A percentile compares a stretch with the other conserved stretches of the same genome.
These are phyloP conservation scores for Aspergillus flavus DNA, from an alignment of 2,329 filamentous ascomycete genomes.

Conservation along the genomic window DNA sequence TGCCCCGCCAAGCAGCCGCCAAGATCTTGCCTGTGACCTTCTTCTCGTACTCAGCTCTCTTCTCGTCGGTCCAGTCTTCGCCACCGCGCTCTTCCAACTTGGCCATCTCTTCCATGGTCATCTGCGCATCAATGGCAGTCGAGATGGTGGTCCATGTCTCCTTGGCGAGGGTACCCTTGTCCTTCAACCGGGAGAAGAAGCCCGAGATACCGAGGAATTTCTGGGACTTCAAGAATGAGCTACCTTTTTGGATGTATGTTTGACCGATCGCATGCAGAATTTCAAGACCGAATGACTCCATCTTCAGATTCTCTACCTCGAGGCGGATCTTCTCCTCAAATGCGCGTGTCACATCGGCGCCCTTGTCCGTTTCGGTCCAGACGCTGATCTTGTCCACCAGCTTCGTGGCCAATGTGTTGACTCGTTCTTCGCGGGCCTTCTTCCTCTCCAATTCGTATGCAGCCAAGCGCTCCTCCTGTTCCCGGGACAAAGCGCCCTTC, in stretches of 20 bases:
- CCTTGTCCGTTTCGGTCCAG: slow-evolving; percentile 97
- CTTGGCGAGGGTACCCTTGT: slow-evolving; percentile 95
- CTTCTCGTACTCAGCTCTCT: slow-evolving; percentile 91
- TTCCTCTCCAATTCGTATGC: slow-evolving; percentile 87
- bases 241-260: slow-evolving; percentile 86
- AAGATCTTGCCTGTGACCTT: slow-evolving; percentile 97
- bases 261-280: slow-evolving; percentile 93
- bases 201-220: slow-evolving; percentile 96
- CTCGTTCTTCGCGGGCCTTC: slow-evolving; percentile 82
- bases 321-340: slow-evolving; percentile 94
- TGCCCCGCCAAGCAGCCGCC: slow-evolving; percentile 92
- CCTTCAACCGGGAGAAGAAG: slow-evolving; percentile 91
- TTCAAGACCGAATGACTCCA: slow-evolving; percentile 97
- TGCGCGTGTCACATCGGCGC: slow-evolving; percentile 76
- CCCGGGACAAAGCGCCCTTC: slow-evolving; percentile 82
- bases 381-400: slow-evolving; percentile 86
- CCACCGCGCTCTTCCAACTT: slow-evolving; percentile 92
- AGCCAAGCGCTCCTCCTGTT: slow-evolving; percentile 88
- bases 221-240: slow-evolving; percentile 86
- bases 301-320: slow-evolving; percentile 97
- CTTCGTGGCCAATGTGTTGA: slow-evolving; percentile 81
- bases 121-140: slow-evolving; percentile 93
- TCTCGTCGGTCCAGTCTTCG: slow-evolving; percentile 98
- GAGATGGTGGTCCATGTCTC: slow-evolving; percentile 98
- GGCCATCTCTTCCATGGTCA: slow-evolving; percentile 99